A percentile compares a stretch with the other conserved stretches of the same genome.
Conservation (phyloP, 1,284 basidiomycete genomes). For the Trametes sp. region DNA sequence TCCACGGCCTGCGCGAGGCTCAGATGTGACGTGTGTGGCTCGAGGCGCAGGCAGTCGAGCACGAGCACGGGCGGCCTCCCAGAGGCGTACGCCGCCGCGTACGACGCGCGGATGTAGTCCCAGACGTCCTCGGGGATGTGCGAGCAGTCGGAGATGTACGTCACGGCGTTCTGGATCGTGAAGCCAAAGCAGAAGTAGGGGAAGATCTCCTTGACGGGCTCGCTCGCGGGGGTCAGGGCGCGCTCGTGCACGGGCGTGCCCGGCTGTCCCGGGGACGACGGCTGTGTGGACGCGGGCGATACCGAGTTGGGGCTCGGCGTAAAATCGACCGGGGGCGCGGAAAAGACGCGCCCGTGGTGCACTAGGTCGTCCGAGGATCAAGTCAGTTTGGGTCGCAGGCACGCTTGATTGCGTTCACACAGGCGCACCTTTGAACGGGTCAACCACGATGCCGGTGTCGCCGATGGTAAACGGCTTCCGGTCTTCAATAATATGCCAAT, state of each 20-base stretch:
- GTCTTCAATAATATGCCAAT: slow-evolving; percentile 79
- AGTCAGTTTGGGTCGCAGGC: slow-evolving; percentile 15
- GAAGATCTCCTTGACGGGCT: slow-evolving; percentile 45
- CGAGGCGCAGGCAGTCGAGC: slow-evolving; percentile 74
- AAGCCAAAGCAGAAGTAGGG: slow-evolving; percentile 83
- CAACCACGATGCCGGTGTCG: slow-evolving; percentile 67
- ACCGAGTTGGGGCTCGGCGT: slow-evolving; percentile 49
- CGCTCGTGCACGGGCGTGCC: slow-evolving; percentile 33
- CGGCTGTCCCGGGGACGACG: slow-evolving; percentile 52
- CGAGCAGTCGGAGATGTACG: slow-evolving; percentile 81
- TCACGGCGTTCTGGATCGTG: slow-evolving; percentile 65
- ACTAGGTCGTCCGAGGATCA: slow-evolving; percentile 14
- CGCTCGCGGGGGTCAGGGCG: slow-evolving; percentile 17
- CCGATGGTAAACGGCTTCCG: slow-evolving; percentile 68
- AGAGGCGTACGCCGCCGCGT: slow-evolving; percentile 35
- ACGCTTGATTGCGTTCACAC: slow-evolving; percentile 11
- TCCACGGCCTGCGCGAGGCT: slow-evolving; percentile 67
- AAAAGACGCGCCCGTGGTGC: slow-evolving; percentile 69
- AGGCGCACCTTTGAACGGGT: slow-evolving; percentile 68
- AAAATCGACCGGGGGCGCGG: slow-evolving; percentile 49
- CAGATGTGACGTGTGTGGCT: slow-evolving; percentile 74
- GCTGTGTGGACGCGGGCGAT: slow-evolving; percentile 43
- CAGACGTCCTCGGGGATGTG: slow-evolving; percentile 75
- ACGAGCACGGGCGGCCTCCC: slow-evolving; percentile 60
- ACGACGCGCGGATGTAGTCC: slow-evolving; percentile 51